phyloP scores from a whole-genome alignment of 2,329 filamentous ascomycete genomes.

The Ophiocordyceps polyrhachis-furcata region DNA sequence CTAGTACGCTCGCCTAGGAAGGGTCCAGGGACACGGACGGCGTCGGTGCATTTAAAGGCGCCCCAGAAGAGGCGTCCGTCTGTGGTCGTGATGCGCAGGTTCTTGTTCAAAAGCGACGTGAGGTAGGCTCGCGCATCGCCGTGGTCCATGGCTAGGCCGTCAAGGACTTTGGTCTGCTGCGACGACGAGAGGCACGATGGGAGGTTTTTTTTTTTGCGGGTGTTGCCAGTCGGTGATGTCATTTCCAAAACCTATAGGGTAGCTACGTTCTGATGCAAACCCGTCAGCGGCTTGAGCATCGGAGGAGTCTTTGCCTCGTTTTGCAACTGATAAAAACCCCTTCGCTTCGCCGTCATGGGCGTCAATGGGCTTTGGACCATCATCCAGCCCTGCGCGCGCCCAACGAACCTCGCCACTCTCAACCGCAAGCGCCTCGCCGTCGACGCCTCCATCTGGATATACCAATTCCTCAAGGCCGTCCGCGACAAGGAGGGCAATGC shows the following conservation, averaged over 20 bases:
- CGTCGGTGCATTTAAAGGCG: conserved; percentile 85
- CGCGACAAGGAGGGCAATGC: conserved; percentile 97
- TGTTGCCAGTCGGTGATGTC: neutral
- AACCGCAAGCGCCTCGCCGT: conserved; percentile 93
- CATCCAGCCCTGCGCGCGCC: conserved; percentile 82
- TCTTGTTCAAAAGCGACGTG: conserved; percentile 54
- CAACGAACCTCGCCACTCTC: conserved; percentile 87
- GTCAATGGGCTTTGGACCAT: conserved; percentile 97
- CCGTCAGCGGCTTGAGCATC: neutral
- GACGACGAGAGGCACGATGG: neutral
- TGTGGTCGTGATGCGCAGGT: conserved; percentile 58
- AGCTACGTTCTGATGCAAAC: neutral
- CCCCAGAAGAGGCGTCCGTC: conserved; percentile 83
- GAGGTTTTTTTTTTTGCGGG: neutral
- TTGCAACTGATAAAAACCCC: neutral
- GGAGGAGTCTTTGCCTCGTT: too few species aligned
- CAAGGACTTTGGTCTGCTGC: neutral
- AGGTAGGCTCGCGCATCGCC: conserved; percentile 37
- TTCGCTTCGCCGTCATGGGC: conserved; percentile 48
- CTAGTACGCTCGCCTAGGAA: neutral
- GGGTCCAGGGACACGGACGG: conserved; percentile 33
- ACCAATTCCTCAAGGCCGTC: conserved; percentile 97
- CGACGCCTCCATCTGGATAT: conserved; percentile 98
- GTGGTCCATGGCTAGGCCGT: conserved; percentile 23
- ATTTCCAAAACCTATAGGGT: neutral